Base-by-base conservation (phyloP, 139 green algal genomes). In the Volvox reticuliferus region DNA sequence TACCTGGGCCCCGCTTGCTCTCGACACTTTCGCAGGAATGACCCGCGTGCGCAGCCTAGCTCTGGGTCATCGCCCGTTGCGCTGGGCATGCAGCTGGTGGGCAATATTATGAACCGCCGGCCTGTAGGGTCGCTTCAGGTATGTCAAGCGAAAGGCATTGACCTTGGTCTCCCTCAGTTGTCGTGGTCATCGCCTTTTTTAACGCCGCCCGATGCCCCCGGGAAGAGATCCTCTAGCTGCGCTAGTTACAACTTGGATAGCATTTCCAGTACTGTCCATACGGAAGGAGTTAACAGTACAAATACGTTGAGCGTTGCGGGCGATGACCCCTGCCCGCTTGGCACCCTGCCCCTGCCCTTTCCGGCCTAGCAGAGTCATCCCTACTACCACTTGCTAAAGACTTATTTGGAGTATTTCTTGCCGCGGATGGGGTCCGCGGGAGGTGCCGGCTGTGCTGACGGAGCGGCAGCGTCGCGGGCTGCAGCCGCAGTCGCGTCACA, bases 381-480 rank as follows among this genome's bases (percentile, higher is more conserved):
- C 18, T 98, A 97, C 93, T 93, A 95, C 76, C 79, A 61, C 17
- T 91, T 97, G 26, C 91, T 98, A 85, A 91, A 92, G 67, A 83
- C 93, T 50, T 96, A 98, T 71, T 90, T 98, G 22, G 86, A 94
- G 26, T 86, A 93, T n/a, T 96, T 96, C 86, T 73, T 98, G 88
- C 96, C 96, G 0, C 93, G 93, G 18, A 68, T 85, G 68, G 79
- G 36, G 22, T 44, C 61, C 55, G n/a, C 24, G 9, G 63, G 26
- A 32, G 69, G 44, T 28, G 36, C 75, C 37, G 81, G 79, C 33
- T 50, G 33, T 62, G 79, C 50, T 12, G 68, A 79, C 81, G 33
- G 78, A 33, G 30, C 33, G 6, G 36, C 33, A 33, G 86, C n/a
- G 32, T 33, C 65, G 33, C 65, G 82, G 26, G 35, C 65, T 32